These are phyloP conservation scores for Blastobotrys aristatus DNA, from an alignment of 1,139 yeast genomes.

Conservation along the genomic window DNA sequence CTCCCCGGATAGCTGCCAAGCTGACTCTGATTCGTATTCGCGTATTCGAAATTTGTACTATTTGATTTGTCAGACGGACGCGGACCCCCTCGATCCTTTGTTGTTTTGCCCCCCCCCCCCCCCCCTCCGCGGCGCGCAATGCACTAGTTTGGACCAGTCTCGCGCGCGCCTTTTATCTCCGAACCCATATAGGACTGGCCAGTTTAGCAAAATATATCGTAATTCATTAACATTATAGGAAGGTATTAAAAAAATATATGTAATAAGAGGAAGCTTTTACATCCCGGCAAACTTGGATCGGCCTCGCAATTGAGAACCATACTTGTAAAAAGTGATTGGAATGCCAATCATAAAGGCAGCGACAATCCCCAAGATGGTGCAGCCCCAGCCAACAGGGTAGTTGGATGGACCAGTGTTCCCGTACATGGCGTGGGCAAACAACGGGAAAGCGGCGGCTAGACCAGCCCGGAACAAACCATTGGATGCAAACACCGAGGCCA, in stretches of 20 bases:
- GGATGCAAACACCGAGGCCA: slow-evolving; percentile 58
- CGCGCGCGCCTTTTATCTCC: too few relatives aligned
- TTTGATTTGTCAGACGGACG: too few relatives aligned
- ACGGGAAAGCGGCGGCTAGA: slow-evolving; percentile 58
- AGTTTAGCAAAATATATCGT: too few relatives aligned
- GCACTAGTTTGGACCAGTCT: too few relatives aligned
- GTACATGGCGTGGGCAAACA: slow-evolving; percentile 52
- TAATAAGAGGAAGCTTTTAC: background rate
- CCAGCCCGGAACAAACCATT: slow-evolving; percentile 49
- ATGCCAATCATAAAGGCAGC: slow-evolving; percentile 42
- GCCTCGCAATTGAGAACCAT: slow-evolving; percentile 51
- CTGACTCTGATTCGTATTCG: too few relatives aligned
- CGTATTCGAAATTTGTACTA: too few relatives aligned
- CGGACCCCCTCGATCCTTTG: too few relatives aligned
- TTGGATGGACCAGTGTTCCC: slow-evolving; percentile 40
- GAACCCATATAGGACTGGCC: too few relatives aligned
- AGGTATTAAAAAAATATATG: background rate
- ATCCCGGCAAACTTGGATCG: slow-evolving; percentile 27
- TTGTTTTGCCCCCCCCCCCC: too few relatives aligned
- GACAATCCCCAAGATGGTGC: slow-evolving; percentile 44
- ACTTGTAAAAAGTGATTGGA: slow-evolving; percentile 26
- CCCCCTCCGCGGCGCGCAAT: too few relatives aligned
- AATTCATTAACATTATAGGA: background rate
- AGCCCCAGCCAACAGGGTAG: slow-evolving; percentile 58
- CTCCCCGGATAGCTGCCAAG: too few relatives aligned